Conservation (phyloP, 768 basidiomycete genomes). For the Agaricus blazei region DNA sequence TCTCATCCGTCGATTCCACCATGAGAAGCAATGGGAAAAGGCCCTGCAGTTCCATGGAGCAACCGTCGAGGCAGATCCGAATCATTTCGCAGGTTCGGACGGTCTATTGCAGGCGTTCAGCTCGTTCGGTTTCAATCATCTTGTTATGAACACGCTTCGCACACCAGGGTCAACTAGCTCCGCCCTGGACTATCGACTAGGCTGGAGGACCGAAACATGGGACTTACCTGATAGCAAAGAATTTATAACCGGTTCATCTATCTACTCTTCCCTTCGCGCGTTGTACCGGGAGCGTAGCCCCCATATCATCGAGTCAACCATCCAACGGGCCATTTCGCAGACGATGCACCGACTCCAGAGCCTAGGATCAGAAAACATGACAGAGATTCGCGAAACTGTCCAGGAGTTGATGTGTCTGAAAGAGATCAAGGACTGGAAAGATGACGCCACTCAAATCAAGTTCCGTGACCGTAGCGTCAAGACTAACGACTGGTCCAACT, state of each 20-base stretch:
- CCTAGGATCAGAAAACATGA: constrained; percentile 75
- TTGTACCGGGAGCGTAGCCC: constrained; percentile 74
- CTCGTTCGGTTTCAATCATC: constrained; percentile 82
- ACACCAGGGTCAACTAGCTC: constrained; percentile 31
- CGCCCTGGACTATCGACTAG: constrained; percentile 69
- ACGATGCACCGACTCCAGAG: constrained; percentile 62
- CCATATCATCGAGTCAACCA: constrained; percentile 36
- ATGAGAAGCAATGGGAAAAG: constrained; percentile 90
- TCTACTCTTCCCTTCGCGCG: constrained; percentile 79
- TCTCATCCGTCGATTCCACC: constrained; percentile 81
- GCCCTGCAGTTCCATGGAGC: constrained; percentile 91
- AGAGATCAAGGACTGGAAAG: constrained; percentile 68
- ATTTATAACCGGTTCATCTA: constrained; percentile 44
- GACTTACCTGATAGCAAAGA: constrained; percentile 71
- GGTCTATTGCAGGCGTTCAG: constrained; percentile 81
- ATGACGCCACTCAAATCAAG: constrained; percentile 24
- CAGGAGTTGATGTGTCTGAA: constrained; percentile 77
- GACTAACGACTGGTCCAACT: constrained; percentile 31
- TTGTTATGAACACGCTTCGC: constrained; percentile 72
- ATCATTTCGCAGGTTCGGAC: constrained; percentile 38
- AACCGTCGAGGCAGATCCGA: constrained; percentile 57
- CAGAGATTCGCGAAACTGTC: constrained; percentile 63
- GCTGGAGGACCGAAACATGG: constrained; percentile 95
- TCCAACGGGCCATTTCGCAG: constrained; percentile 45
- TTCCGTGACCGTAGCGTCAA: constrained; percentile 28